Base-by-base conservation (phyloP, 805 yeast species). In the Maudiozyma turicensis region DNA sequence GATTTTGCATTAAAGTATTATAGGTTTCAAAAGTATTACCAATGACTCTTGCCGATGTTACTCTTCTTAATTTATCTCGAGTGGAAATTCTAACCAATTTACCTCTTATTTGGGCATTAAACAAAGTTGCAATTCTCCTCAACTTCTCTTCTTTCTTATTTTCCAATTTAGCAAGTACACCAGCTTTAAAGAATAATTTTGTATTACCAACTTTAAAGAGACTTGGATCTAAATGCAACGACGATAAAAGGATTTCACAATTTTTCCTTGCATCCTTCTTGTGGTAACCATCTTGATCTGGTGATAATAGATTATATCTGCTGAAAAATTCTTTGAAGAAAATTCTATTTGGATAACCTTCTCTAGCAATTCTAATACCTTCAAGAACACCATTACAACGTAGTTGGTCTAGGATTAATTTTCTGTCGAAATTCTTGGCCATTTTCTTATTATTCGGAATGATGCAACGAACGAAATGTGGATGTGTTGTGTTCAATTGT, bases 361-460 rank as follows among this genome's bases (percentile, higher is more conserved):
- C 88, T 54, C 99, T 77, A 0, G 98, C 96, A 51, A 93, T 93
- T 66, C 99, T 77, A 32, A 93, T 93, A 52, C 99, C 99, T 72
- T 93, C 99, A 46, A 93, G 70, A 13, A 93, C 99, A 76, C 99
- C 99, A 61, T 93, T 93, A 61, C 98, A 93, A 54, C 96, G 75
- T 53, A 93, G 72, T 68, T 93, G 99, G 47, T 86, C 91, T 43
- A 93, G 70, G 7, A 93, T 95, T 28, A 93, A 69, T 32, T 68
- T 69, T 56, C 84, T 87, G 58, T 87, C 88, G 58, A 93, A 85
- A 38, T 72, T 70, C 41, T 77, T 78, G 0, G 96, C 80, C 46
- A 73, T 73, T 62, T 91, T 90, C 43, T 76, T 71, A 51, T 79
- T 78, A 61, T 93, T 93, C 7, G 99, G 99, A 43, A 93, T 71